Percentiles rank a stretch among this genome's conserved stretches.
Evolutionary conservation across 108 stramenopile species (phyloP).

Genomic region (Parmales sp.): DNA sequence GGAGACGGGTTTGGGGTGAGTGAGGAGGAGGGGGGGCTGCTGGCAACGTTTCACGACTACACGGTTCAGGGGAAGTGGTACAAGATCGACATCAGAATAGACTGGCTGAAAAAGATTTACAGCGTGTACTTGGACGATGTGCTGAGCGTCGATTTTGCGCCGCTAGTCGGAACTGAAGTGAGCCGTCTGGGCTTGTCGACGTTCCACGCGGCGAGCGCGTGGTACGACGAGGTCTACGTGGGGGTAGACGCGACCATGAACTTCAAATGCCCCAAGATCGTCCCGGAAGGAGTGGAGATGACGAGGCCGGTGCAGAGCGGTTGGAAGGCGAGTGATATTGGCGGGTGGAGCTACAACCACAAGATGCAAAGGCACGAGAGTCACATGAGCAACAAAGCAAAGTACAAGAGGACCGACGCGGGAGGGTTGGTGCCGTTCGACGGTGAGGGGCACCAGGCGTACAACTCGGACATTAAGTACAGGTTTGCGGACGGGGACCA

Average conservation of each 20-base stretch:
- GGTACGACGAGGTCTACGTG: constrained; percentile 70
- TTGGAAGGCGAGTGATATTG: constrained; percentile 48
- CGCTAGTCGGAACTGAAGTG: constrained; percentile 31
- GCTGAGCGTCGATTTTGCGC: constrained; percentile 19
- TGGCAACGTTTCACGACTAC: constrained; percentile 19
- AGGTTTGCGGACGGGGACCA: constrained; percentile 25
- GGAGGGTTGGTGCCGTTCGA: constrained; percentile 41
- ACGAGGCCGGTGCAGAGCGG: constrained; percentile 37
- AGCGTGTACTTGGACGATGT: constrained; percentile 49
- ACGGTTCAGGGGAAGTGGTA: constrained; percentile 46
- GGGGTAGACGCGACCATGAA: constrained; percentile 61
- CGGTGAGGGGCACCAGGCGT: constrained; percentile 39
- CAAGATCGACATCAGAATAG: constrained; percentile 64
- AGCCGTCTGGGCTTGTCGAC: constrained; percentile 39
- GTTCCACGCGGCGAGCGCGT: constrained; percentile 31
- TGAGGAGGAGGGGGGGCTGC: constrained; percentile 10
- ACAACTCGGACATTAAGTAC: constrained; percentile 42
- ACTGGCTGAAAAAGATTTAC: constrained; percentile 50
- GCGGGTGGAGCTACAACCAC: constrained; percentile 17
- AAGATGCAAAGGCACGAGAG: constrained; percentile 55
- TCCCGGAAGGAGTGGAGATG: constrained; percentile 24
- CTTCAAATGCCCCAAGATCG: constrained; percentile 40
- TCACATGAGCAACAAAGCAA: constrained; percentile 35
- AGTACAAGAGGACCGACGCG: constrained; percentile 31
- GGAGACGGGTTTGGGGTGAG: no score